Evolutionary conservation across 345 rosid genomes (phyloP).

Genomic region (Sonneratia caseolaris): DNA sequence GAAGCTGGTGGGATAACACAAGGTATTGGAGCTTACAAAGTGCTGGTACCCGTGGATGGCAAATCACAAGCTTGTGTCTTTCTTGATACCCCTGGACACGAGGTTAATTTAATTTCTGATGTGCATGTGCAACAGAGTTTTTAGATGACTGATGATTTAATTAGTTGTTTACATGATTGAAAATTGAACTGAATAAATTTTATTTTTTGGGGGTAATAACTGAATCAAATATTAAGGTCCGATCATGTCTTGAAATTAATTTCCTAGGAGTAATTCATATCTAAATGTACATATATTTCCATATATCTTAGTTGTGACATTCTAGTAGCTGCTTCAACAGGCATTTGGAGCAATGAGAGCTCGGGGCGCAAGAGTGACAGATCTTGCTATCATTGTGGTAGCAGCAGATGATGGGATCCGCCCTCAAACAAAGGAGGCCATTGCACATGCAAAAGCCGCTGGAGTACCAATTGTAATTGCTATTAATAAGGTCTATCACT

Average conservation of each 20-base stretch:
- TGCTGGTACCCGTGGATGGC: slow-evolving; percentile 75
- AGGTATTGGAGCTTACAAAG: slow-evolving; percentile 94
- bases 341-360: slow-evolving; percentile 99
- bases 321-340: slow-evolving; percentile 20
- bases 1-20: slow-evolving; percentile 99
- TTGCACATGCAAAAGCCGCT: slow-evolving; percentile 98
- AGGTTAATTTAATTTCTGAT: slow-evolving; percentile 36
- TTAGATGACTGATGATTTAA: not conserved
- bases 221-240: not conserved
- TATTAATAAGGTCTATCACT: slow-evolving; percentile 63
- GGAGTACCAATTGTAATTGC: slow-evolving; percentile 88
- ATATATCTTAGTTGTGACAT: not conserved
- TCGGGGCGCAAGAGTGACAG: slow-evolving; percentile 96
- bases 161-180: not conserved
- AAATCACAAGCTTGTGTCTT: slow-evolving; percentile 73
- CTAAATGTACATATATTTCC: not conserved
- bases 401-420: slow-evolving; percentile 99
- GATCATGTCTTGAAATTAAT: no score
- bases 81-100: slow-evolving; percentile 99
- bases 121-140: not conserved
- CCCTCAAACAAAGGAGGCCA: slow-evolving; percentile 96
- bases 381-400: slow-evolving; percentile 87
- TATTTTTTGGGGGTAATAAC: no score
- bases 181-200: not conserved
- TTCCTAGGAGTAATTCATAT: not conserved